Base-by-base conservation (phyloP, 2,329 filamentous ascomycete species). In the Thelonectria blattea region DNA sequence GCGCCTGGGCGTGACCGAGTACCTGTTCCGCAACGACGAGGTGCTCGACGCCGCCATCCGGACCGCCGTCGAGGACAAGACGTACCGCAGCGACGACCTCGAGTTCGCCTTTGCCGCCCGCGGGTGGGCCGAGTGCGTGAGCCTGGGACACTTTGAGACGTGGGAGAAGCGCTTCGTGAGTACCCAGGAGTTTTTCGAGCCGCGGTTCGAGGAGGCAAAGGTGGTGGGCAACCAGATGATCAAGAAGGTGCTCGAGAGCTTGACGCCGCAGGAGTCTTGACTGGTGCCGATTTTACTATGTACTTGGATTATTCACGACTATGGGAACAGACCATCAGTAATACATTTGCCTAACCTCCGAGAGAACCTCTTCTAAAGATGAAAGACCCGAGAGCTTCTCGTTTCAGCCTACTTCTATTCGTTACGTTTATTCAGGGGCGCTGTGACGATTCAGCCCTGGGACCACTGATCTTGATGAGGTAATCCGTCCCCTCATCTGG, bases 81-180 rank as follows among this genome's bases (percentile, higher is more conserved):
- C 90, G 0, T 99, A 97, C 79, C 86, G 95, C n/a, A 91, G 90
- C 22, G 95, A 99, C 72, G 95, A 99, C 74, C 81, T 99, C 58
- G 95, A 99, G 77, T 99, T 99, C 73, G 97, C 94, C 0, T 98
- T 99, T 79, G 96, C 95, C 1, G 96, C 96, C 24, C 83, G 93
- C 57, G 95, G 93, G 6, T 99, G 95, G 95, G 95, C 92, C 42
- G 93, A 97, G 75, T 93, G 93, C 62, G 95, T 99, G 41, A 88
- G 86, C 24, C 87, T 97, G 62, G 92, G 94, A 2, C 91, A 97
- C 75, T 98, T 98, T 73, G 91, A 96, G 67, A 91, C 91, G 39
- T 99, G 97, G 83, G 85, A 90, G 67, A 91, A 96, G 80, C 87
- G 96, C 60, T 99, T 99, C 73, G 87, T 95, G 72, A 88, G 87